These are phyloP conservation scores for Coemansia sp. DNA, from an alignment of 371 early-diverging fungal species.

Conservation along the genomic window DNA sequence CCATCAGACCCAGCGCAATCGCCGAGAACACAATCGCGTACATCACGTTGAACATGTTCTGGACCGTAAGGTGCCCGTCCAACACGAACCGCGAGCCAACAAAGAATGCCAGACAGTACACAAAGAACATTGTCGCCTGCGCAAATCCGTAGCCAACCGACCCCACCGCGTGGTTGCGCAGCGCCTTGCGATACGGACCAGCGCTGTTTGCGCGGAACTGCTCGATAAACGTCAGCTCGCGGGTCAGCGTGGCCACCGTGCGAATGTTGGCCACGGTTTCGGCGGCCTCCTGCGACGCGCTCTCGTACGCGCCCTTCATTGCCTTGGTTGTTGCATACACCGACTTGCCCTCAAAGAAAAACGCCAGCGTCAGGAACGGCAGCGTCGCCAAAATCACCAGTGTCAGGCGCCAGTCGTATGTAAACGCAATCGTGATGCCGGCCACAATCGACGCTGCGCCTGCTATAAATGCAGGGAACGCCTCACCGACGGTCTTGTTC, in stretches of 20 bases:
- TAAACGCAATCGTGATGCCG: slow-evolving; percentile 46
- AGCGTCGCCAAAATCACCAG: slow-evolving; percentile 58
- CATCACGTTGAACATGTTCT: slow-evolving; percentile 63
- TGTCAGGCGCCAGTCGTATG: slow-evolving; percentile 35
- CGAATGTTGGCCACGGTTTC: slow-evolving; percentile 88
- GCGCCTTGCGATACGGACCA: slow-evolving; percentile 65
- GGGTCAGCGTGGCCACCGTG: slow-evolving; percentile 82
- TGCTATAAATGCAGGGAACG: slow-evolving; percentile 59
- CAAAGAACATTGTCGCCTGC: slow-evolving; percentile 65
- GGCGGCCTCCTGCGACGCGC: slow-evolving; percentile 51
- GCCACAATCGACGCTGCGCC: slow-evolving; percentile 45
- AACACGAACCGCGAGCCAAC: slow-evolving; percentile 48
- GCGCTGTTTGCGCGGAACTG: slow-evolving; percentile 61
- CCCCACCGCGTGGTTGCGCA: slow-evolving; percentile 58
- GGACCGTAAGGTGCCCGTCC: slow-evolving; percentile 28
- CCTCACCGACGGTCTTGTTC: slow-evolving; percentile 64
- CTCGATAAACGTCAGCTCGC: slow-evolving; percentile 67
- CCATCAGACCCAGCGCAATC: slow-evolving; percentile 58
- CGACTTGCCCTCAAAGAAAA: slow-evolving; percentile 39
- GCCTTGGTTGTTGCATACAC: slow-evolving; percentile 31
- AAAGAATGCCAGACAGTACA: slow-evolving; percentile 61
- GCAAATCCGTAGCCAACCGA: slow-evolving; percentile 68
- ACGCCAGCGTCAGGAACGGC: slow-evolving; percentile 55
- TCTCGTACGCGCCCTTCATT: slow-evolving; percentile 36
- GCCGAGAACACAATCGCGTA: slow-evolving; percentile 76